These are phyloP conservation scores for Botrytis hyacinthi DNA, from an alignment of 2,329 filamentous ascomycete species.

Conservation along the genomic window DNA sequence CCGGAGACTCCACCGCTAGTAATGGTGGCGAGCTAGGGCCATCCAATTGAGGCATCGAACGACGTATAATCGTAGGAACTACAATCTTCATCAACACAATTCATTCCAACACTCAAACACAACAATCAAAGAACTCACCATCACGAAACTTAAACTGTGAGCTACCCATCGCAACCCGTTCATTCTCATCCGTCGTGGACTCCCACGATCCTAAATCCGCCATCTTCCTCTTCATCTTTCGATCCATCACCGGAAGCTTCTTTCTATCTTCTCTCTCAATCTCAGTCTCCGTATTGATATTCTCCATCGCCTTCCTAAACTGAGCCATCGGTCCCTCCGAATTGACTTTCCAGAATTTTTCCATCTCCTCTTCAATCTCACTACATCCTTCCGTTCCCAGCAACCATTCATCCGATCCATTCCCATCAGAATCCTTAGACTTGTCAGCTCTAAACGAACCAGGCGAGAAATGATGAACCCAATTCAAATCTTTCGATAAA, in stretches of 20 bases:
- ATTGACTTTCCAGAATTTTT: neutral
- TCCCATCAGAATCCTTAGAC: neutral
- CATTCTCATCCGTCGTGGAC: neutral
- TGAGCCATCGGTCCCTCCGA: no score
- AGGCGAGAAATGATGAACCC: neutral
- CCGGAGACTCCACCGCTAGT: neutral
- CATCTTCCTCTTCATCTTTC: neutral
- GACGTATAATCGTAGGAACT: neutral
- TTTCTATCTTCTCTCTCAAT: neutral
- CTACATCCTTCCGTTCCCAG: neutral
- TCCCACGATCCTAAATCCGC: neutral
- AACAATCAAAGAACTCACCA: neutral
- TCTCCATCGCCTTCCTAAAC: neutral
- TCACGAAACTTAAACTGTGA: neutral
- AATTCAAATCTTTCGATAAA: neutral
- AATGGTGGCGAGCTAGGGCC: neutral
- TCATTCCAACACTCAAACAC: neutral
- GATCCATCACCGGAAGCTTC: neutral
- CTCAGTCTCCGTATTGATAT: neutral
- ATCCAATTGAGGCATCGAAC: neutral
- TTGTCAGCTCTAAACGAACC: neutral
- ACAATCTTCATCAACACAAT: neutral
- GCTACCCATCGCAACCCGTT: neutral
- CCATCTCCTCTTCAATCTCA: neutral
- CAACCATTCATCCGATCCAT: neutral